Conservation (phyloP, 1,139 yeast species). For the Debaryomyces robertsiae region DNA sequence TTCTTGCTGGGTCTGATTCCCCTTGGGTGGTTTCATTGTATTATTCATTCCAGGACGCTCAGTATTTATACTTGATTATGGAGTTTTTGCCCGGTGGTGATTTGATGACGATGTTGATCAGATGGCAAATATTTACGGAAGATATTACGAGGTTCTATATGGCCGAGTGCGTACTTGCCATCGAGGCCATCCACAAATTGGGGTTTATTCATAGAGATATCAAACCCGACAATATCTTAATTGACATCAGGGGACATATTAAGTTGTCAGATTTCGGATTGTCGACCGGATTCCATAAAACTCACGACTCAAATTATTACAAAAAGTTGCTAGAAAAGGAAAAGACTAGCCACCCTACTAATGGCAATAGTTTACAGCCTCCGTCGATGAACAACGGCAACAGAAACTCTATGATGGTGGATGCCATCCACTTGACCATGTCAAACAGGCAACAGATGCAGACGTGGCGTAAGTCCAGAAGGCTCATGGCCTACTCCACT, state of each 20-base stretch:
- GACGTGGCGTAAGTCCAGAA: constrained; percentile 95
- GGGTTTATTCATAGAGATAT: constrained; percentile 82
- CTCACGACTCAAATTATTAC: constrained; percentile 79
- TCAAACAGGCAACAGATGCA: constrained; percentile 96
- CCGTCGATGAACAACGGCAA: constrained; percentile 18
- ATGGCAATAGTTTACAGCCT: constrained; percentile 13
- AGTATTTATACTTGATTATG: constrained; percentile 76
- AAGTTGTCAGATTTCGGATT: constrained; percentile 82
- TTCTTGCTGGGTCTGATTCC: constrained; percentile 79
- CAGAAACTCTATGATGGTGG: constrained; percentile 88
- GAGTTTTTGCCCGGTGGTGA: constrained; percentile 88
- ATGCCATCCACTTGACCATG: constrained; percentile 93
- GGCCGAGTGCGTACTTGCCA: constrained; percentile 86
- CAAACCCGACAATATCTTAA: constrained; percentile 78
- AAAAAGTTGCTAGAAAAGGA: constrained; percentile 72
- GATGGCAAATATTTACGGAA: constrained; percentile 86
- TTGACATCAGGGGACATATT: constrained; percentile 79
- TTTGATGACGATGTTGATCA: constrained; percentile 82
- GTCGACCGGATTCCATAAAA: constrained; percentile 83
- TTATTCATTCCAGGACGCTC: constrained; percentile 79
- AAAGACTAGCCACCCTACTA: constrained; percentile 30
- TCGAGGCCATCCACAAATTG: constrained; percentile 77
- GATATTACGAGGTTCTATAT: constrained; percentile 82
- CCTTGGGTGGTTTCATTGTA: constrained; percentile 86
- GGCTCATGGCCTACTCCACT: constrained; percentile 97